Conservation (phyloP, 805 yeast species). For the Zygosaccharomyces gambellarensis region DNA sequence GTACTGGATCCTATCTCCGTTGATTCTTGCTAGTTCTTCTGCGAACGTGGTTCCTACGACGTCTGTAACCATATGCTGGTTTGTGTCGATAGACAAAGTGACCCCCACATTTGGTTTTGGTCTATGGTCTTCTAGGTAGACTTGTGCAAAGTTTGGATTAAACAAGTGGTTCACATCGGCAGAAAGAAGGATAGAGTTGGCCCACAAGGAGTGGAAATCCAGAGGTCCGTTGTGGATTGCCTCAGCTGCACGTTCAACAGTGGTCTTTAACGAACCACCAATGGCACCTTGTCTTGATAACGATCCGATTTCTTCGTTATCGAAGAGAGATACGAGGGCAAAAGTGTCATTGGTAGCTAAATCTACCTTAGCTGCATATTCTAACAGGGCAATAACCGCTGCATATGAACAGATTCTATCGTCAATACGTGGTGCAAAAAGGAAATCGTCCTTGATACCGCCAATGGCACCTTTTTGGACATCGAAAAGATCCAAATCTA, state of each 20-base stretch:
- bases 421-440: slow-evolving; percentile 79
- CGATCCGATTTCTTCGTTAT: slow-evolving; percentile 83
- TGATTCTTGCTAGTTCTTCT: slow-evolving; percentile 61
- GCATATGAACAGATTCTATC: slow-evolving; percentile 79
- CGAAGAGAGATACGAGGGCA: slow-evolving; percentile 61
- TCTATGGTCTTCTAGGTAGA: slow-evolving; percentile 70
- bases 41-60: slow-evolving; percentile 63
- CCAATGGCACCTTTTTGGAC: slow-evolving; percentile 76
- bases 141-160: slow-evolving; percentile 70
- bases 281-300: slow-evolving; percentile 76
- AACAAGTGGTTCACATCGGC: slow-evolving; percentile 82
- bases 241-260: slow-evolving; percentile 51
- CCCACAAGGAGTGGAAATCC: slow-evolving; percentile 43
- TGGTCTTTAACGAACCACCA: slow-evolving; percentile 66
- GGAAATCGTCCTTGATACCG: slow-evolving; percentile 70
- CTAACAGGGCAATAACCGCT: slow-evolving; percentile 57
- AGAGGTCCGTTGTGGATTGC: slow-evolving; percentile 27
- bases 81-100: slow-evolving; percentile 66
- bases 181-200: slow-evolving; percentile 73
- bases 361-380: slow-evolving; percentile 41
- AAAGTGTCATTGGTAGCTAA: slow-evolving; percentile 39
- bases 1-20: slow-evolving; percentile 65
- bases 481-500: slow-evolving; percentile 77
- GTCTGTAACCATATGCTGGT: slow-evolving; percentile 82
- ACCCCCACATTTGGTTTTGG: slow-evolving; percentile 78